Conservation (phyloP, 2,329 filamentous ascomycete species). For the Cercospora beticola region DNA sequence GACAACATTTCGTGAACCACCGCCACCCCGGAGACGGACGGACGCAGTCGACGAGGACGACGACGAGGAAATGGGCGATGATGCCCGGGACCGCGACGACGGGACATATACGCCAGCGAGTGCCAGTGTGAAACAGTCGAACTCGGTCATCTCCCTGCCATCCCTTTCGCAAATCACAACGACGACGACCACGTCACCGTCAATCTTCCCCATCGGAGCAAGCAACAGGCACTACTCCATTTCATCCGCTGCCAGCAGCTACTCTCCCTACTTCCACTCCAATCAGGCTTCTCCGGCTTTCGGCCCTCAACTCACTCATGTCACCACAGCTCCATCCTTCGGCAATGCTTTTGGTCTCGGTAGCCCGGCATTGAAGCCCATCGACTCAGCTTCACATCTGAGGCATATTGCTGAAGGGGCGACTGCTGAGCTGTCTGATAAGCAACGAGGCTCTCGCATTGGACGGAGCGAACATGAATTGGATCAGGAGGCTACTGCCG, state of each 20-base stretch:
- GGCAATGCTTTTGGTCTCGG: conserved; percentile 31
- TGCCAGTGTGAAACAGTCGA: conserved; percentile 22
- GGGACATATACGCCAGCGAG: conserved; percentile 38
- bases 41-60: conserved; percentile 45
- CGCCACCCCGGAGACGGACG: conserved; percentile 18
- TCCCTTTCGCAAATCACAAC: conserved; percentile 40
- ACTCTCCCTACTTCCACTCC: conserved; percentile 42
- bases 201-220: conserved; percentile 30
- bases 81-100: conserved; percentile 12
- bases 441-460: conserved; percentile 23
- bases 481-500: conserved; percentile 77
- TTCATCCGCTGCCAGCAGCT: conserved; percentile 41
- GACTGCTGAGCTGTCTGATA: conserved; percentile 30
- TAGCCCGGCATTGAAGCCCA: conserved; percentile 53
- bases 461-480: conserved; percentile 38
- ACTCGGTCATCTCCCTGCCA: conserved; percentile 41
- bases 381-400: conserved; percentile 45
- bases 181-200: conserved; percentile 42
- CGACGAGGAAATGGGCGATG: conserved; percentile 63
- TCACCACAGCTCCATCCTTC: conserved; percentile 25
- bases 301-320: conserved; percentile 46
- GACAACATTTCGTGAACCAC: conserved; percentile 18
- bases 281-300: conserved; percentile 60
- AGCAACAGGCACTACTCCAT: conserved; percentile 40
- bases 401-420: conserved; percentile 34